Evolutionary conservation across 2,329 filamentous ascomycete species (phyloP).

Genomic region (Didymella keratinophila): DNA sequence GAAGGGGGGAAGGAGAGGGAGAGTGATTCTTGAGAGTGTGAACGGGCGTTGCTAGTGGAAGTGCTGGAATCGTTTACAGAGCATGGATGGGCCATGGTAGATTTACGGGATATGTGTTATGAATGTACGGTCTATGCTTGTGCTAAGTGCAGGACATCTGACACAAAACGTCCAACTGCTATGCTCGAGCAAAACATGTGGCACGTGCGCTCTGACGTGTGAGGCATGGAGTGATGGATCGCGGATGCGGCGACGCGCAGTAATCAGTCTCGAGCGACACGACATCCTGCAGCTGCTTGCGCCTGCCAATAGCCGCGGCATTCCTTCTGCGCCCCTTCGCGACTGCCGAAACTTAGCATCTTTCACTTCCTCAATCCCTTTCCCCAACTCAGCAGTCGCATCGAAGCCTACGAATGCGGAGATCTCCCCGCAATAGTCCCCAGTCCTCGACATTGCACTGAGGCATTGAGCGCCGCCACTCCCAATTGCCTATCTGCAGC

Average conservation of each 20-base stretch:
- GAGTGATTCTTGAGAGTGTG: slow-evolving; percentile 48
- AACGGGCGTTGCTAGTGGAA: neutral
- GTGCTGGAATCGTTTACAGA: neutral
- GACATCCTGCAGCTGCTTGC: slow-evolving; percentile 12
- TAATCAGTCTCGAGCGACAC: slow-evolving; percentile 11
- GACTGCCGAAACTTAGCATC: neutral
- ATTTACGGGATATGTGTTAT: slow-evolving; percentile 38
- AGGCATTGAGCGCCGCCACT: neutral
- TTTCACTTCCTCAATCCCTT: neutral
- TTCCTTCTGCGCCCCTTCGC: neutral
- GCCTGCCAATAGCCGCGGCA: slow-evolving; percentile 5
- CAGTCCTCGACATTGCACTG: slow-evolving; percentile 7
- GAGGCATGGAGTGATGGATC: slow-evolving; percentile 8
- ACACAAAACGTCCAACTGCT: neutral
- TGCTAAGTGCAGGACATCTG: neutral
- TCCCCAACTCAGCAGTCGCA: neutral
- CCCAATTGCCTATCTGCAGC: neutral
- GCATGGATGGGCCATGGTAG: slow-evolving; percentile 13
- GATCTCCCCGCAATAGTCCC: slow-evolving; percentile 24
- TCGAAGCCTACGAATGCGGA: slow-evolving; percentile 19
- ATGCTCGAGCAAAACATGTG: neutral
- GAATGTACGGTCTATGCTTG: slow-evolving; percentile 33
- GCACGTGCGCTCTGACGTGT: slow-evolving; percentile 25
- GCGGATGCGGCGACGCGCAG: slow-evolving; percentile 9
- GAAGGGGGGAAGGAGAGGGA: slow-evolving; percentile 56